A percentile compares a stretch with the other conserved stretches of the same genome.
These are phyloP conservation scores for Aschersonia sp. DNA, from an alignment of 2,329 filamentous ascomycete genomes.

Conservation along the genomic window DNA sequence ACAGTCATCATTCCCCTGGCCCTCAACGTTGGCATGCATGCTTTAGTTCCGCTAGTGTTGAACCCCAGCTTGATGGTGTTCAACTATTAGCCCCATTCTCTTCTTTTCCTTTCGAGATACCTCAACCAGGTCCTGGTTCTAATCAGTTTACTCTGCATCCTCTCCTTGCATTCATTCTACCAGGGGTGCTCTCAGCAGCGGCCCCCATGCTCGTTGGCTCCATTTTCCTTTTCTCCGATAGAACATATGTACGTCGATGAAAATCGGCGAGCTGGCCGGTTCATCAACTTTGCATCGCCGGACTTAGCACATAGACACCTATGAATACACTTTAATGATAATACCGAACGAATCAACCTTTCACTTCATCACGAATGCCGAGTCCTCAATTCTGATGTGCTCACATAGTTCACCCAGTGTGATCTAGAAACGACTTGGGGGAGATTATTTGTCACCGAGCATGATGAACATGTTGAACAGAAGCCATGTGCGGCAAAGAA, in stretches of 20 bases:
- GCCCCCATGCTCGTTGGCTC: no score
- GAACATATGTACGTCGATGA: no score
- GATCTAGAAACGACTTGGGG: no score
- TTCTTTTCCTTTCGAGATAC: neutral
- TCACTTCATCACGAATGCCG: neutral
- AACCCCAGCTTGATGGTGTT: constrained; percentile 46
- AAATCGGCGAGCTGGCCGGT: no score
- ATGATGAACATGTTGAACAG: no score
- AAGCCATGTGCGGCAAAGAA: no score
- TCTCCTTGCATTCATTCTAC: neutral
- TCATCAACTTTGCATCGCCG: no score
- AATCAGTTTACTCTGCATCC: neutral
- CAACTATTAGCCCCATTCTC: constrained; percentile 7
- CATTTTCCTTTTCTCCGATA: no score
- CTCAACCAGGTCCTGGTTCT: neutral
- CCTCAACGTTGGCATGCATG: constrained; percentile 20
- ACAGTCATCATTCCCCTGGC: constrained; percentile 42
- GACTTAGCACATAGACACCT: neutral
- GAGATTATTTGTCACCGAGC: no score
- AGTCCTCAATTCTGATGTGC: no score
- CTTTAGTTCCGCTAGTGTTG: constrained; percentile 42
- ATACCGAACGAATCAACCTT: neutral
- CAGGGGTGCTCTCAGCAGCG: no score
- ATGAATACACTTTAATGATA: neutral
- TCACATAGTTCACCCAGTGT: no score